Base-by-base conservation (phyloP, 129 eudicot genomes). In the Centrapalus pauciflorus region DNA sequence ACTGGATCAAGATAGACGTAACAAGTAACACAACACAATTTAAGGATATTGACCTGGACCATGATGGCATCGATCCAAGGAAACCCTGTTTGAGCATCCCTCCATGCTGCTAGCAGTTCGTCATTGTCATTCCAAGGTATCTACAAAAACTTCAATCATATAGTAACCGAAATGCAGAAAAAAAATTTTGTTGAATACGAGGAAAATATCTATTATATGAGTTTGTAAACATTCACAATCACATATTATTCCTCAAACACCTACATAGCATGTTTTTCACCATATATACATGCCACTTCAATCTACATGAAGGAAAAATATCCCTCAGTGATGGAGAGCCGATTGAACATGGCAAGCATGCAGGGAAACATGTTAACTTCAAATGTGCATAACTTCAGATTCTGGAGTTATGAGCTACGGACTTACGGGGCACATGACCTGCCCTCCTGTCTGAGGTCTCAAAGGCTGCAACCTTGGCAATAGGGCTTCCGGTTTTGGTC, bases 61-160 rank as follows among this genome's bases (percentile, higher is more conserved):
- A 90, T 90, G 72, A 86, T 84, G 72, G 97, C 95, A 77, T 86
- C 97, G 40, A 86, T 90, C 97, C 97, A 90, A 65, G 97, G 97
- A 78, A 76, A 90, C 23, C 97, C 97, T 27, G 97, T 90, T 77
- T 79, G 78, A 37, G 82, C 81, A 84, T 86, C 97, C 70, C 97
- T 80, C 97, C 97, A 90, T 61, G 86, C 95, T 1, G 82, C 84
- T 34, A 90, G 79, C 80, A 90, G 51, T 37, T 80, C 80, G 19
- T 83, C 85, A 71, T 87, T 85, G 26, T 81, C 77, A 32, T 84
- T 84, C 97, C 97, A 90, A 33, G 97, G 97, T 74, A 90, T 80
- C 97, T 90, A 64, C 55, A 60, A 14, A 49, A 72, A 55, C 50
- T 38, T 29, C 65, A 55, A 13, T 23, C 55, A 23, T 37, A 7